phyloP scores from a whole-genome alignment of 257 asterid species.

The Primulina eburnea region DNA sequence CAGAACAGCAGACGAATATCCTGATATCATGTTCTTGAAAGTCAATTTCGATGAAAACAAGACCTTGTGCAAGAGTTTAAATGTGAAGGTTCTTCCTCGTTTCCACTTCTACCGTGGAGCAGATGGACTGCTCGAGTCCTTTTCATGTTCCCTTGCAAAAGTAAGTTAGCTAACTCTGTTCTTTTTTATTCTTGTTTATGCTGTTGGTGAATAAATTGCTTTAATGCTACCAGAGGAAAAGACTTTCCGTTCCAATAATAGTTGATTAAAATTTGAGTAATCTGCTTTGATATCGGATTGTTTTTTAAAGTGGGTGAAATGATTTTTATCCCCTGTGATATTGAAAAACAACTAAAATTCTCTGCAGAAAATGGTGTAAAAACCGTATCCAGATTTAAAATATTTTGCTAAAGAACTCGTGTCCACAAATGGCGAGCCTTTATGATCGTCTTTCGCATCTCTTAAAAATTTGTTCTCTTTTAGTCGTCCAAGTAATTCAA shows the following conservation, averaged over 20 bases:
- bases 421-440: too few relatives aligned
- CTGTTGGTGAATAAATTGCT: not conserved
- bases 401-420: too few relatives aligned
- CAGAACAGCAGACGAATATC: conserved; percentile 55
- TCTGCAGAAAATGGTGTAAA: too few relatives aligned
- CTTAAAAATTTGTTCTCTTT: too few relatives aligned
- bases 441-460: too few relatives aligned
- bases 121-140: conserved; percentile 36
- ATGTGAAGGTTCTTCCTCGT: conserved; percentile 73
- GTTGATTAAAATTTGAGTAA: not conserved
- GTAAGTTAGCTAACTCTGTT: not conserved
- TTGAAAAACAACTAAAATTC: too few relatives aligned
- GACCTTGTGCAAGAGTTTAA: conserved; percentile 65
- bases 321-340: too few relatives aligned
- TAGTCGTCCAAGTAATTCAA: too few relatives aligned
- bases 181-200: not conserved
- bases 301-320: not conserved
- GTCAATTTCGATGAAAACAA: conserved; percentile 79
- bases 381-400: too few relatives aligned
- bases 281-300: not conserved
- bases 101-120: conserved; percentile 77
- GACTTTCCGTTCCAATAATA: too few relatives aligned
- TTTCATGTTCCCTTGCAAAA: too few relatives aligned
- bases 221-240: not conserved
- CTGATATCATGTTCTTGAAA: conserved; percentile 64